Conservation (phyloP, 768 basidiomycete genomes). For the Agaricus subrufescens region DNA sequence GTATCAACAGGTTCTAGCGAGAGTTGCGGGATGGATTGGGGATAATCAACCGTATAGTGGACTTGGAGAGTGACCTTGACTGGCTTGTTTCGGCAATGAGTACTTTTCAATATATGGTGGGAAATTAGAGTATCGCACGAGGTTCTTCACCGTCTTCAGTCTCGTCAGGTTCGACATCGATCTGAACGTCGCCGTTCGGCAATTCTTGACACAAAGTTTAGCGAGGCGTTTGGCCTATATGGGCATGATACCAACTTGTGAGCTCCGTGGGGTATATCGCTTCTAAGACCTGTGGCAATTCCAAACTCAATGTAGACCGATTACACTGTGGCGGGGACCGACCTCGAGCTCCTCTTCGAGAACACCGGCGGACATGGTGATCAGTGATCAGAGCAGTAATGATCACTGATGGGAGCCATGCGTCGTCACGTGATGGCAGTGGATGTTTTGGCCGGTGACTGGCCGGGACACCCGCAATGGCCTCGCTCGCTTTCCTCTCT, state of each 20-base stretch:
- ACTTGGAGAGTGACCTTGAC: constrained; percentile 73
- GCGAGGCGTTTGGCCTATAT: constrained; percentile 24
- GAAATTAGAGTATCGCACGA: constrained; percentile 32
- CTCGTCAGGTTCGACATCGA: constrained; percentile 87
- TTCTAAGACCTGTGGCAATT: constrained; percentile 69
- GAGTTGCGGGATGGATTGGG: constrained; percentile 75
- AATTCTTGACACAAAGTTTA: constrained; percentile 66
- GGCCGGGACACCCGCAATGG: neutral
- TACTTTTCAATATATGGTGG: constrained; percentile 7
- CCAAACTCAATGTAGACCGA: constrained; percentile 10
- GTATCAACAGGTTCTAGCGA: constrained; percentile 60
- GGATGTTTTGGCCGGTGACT: too few relatives aligned
- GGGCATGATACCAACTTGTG: constrained; percentile 63
- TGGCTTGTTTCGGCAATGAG: constrained; percentile 26
- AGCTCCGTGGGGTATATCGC: constrained; percentile 95
- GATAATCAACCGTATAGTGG: constrained; percentile 78
- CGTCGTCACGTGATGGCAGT: constrained; percentile 4
- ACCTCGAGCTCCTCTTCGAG: constrained; percentile 93
- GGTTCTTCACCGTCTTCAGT: constrained; percentile 55
- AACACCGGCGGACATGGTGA: constrained; percentile 57
- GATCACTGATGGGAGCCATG: neutral
- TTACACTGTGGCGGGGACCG: constrained; percentile 10
- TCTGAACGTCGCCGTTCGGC: constrained; percentile 76
- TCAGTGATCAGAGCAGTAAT: neutral
- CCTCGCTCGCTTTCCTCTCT: constrained; percentile 3